Evolutionary conservation across 1,284 basidiomycete species (phyloP), one percentile per base, ranked within the genome.

Genomic region (Tilletia indica): DNA sequence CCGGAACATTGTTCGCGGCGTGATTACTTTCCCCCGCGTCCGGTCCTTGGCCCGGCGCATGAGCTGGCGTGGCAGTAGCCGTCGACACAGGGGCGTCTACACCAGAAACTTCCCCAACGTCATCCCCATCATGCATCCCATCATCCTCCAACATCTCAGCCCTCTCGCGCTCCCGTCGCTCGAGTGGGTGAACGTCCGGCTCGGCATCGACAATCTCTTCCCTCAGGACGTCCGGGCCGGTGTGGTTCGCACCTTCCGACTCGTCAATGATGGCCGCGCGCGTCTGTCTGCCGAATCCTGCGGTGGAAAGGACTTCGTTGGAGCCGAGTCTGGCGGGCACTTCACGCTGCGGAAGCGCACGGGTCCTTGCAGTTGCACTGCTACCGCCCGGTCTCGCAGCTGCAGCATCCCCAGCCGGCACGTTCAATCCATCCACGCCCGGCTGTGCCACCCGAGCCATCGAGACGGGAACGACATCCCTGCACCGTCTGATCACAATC

Each of bases 391-490:
- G 61, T 49, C 58, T 47, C n/a, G 34, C 69, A 19, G 34, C 45
- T 11, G 73, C 68, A 38, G 70, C 64, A 25, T 54, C 51, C 1
- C 6, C 51, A 11, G 16, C 51, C 19, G 51, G 51, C 61, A 64
- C 21, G 36, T 11, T 34, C 8, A 64, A 16, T 5, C 39, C 66
- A 25, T 67, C 66, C 9, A 67, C 36, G 3, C 47, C 68, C 8
- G 49, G 49, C 2, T 38, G 70, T 8, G 81, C 82, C 3, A 80
- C 69, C 49, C 81, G 74, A 11, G 82, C 82, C 0, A 83, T 78
- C 25, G 82, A 82, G 1, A 84, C 80, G 21, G 82, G 80, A 4
- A 84, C 82, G 8, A 82, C 72, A 34, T 84, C 82, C 54, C 82
- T 73, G 61, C 79, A 83, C 6, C 61, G 61, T 21, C 61, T 36